These are phyloP conservation scores for Pseudogymnoascus sp. DNA, from an alignment of 2,329 filamentous ascomycete species.

Conservation along the genomic window DNA sequence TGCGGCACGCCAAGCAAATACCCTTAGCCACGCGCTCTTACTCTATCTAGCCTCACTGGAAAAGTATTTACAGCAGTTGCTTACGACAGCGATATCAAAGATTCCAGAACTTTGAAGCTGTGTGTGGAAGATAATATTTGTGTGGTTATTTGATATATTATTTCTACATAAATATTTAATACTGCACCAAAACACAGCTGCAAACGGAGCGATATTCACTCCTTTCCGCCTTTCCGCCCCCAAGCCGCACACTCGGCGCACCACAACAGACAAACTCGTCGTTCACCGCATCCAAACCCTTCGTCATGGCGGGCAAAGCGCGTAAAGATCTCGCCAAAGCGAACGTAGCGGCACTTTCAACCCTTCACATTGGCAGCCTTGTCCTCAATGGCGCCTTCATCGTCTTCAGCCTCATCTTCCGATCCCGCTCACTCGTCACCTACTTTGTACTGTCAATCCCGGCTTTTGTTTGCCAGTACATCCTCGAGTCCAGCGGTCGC, in stretches of 20 bases:
- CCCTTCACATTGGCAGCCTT: conserved; percentile 71
- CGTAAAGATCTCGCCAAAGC: conserved; percentile 55
- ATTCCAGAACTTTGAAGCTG: not conserved
- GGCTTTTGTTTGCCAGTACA: conserved; percentile 71
- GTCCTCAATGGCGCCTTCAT: conserved; percentile 69
- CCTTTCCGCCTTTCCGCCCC: not conserved
- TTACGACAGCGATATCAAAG: not conserved
- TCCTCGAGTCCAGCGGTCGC: conserved; percentile 77
- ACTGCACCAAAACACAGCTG: not conserved
- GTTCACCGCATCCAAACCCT: not conserved
- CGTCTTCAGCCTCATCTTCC: conserved; percentile 55
- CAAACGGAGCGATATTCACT: not conserved
- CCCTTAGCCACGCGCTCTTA: conserved; percentile 1
- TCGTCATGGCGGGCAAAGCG: conserved; percentile 1
- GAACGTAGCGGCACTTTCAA: conserved; percentile 71
- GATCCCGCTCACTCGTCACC: conserved; percentile 54
- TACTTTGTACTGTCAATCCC: conserved; percentile 71
- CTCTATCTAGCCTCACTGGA: conserved; percentile 6
- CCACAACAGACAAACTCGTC: not conserved
- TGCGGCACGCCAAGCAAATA: not conserved
- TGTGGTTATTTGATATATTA: not conserved
- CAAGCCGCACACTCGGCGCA: not conserved
- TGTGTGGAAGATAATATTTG: not conserved
- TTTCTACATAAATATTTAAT: not conserved
- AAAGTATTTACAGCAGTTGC: not conserved